A percentile compares a stretch with the other conserved stretches of the same genome.
phyloP scores from a whole-genome alignment of 345 rosid genomes.

The Salix purpurea region DNA sequence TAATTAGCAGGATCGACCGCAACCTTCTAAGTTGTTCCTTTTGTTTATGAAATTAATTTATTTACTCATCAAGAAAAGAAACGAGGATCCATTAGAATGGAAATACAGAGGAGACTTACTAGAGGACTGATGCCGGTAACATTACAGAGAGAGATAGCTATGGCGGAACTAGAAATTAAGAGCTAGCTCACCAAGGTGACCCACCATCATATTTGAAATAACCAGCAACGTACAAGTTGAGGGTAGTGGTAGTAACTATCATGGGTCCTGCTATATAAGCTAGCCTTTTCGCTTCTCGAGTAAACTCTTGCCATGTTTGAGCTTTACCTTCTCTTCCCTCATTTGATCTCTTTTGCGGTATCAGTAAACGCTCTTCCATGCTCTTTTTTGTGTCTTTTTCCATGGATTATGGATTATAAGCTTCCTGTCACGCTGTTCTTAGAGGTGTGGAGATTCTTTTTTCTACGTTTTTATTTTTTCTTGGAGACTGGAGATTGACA shows the following conservation, averaged over 20 bases:
- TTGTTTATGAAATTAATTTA: not conserved
- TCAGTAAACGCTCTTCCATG: not conserved
- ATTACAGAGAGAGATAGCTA: constrained; percentile 13
- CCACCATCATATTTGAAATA: constrained; percentile 16
- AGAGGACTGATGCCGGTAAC: constrained; percentile 19
- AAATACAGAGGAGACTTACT: constrained; percentile 1
- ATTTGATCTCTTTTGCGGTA: not conserved
- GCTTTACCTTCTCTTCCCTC: not conserved
- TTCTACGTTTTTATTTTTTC: too few relatives aligned
- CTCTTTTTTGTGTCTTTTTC: not conserved
- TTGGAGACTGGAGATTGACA: too few relatives aligned
- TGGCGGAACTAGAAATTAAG: constrained; percentile 13
- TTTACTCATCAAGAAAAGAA: not conserved
- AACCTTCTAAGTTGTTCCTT: not conserved
- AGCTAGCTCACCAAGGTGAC: constrained; percentile 11
- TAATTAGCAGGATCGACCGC: not conserved
- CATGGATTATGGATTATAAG: not conserved
- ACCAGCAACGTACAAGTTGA: constrained; percentile 4
- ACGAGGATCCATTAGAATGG: not conserved
- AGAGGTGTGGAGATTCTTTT: too few relatives aligned
- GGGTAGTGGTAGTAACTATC: not conserved
- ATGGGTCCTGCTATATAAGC: constrained; percentile 16
- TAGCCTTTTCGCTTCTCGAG: constrained; percentile 10
- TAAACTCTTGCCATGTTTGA: not conserved
- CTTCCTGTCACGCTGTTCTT: not conserved